Evolutionary conservation across 2,329 filamentous ascomycete species (phyloP).

Genomic region (Escovopsis sp.): DNA sequence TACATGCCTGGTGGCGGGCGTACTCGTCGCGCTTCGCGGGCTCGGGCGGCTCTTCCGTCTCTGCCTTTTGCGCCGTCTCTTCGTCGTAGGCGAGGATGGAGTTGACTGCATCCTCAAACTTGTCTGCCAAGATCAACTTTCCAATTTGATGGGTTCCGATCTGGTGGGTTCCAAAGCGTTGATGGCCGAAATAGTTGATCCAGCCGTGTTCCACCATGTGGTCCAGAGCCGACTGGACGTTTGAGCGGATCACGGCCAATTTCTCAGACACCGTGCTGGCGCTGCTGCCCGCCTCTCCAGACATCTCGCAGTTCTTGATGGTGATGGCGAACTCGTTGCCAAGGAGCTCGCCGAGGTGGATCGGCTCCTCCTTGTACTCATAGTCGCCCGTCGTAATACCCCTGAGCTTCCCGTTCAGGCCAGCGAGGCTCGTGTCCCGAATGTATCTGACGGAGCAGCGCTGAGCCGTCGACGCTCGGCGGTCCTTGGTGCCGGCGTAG

Average conservation of each 20-base stretch:
- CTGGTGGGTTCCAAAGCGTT: conserved; percentile 82
- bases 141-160: conserved; percentile 79
- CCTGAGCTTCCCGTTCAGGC: conserved; percentile 48
- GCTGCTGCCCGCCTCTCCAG: conserved; percentile 17
- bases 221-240: conserved; percentile 44
- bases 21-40: conserved; percentile 61
- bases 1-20: conserved; percentile 63
- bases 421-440: conserved; percentile 44
- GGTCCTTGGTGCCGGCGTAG: conserved; percentile 78
- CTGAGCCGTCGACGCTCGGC: conserved; percentile 74
- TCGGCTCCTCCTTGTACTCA: conserved; percentile 52
- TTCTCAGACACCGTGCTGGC: conserved; percentile 13
- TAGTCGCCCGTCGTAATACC: conserved; percentile 65
- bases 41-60: conserved; percentile 23
- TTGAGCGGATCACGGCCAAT: conserved; percentile 16
- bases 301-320: conserved; percentile 66
- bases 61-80: conserved; percentile 35
- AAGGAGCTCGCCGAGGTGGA: conserved; percentile 68
- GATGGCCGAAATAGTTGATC: conserved; percentile 97
- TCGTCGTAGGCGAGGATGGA: conserved; percentile 61
- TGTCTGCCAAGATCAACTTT: conserved; percentile 64
- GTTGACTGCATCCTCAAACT: conserved; percentile 69
- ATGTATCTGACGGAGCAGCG: conserved; percentile 50
- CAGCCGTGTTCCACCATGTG: conserved; percentile 64
- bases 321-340: conserved; percentile 94